These are phyloP conservation scores for Kuraishia ogatae DNA, from an alignment of 805 yeast species.

Conservation along the genomic window DNA sequence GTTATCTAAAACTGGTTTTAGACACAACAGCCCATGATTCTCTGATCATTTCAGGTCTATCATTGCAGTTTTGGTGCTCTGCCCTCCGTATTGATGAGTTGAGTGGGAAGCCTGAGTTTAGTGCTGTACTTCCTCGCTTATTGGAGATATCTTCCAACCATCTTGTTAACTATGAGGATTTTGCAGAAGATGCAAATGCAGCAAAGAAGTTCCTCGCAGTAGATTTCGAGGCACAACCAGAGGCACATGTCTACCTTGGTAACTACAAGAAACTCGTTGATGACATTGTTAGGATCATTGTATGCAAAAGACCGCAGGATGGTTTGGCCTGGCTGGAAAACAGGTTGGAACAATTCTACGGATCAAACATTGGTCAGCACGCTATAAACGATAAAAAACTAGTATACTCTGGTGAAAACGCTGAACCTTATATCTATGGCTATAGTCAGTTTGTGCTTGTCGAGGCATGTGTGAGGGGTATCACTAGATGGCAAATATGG, in stretches of 20 bases:
- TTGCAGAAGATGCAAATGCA: conserved; percentile 56
- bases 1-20: conserved; percentile 66
- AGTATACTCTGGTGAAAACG: conserved; percentile 44
- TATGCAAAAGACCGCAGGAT: conserved; percentile 78
- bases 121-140: conserved; percentile 52
- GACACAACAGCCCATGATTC: conserved; percentile 79
- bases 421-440: conserved; percentile 67
- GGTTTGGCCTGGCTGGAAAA: conserved; percentile 77
- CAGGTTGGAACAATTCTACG: conserved; percentile 64
- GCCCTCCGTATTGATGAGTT: conserved; percentile 75
- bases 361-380: conserved; percentile 56
- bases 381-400: conserved; percentile 49
- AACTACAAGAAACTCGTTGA: conserved; percentile 81
- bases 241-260: conserved; percentile 63
- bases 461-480: conserved; percentile 86
- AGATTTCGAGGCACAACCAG: conserved; percentile 86
- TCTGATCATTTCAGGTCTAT: conserved; percentile 81
- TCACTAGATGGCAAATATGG: conserved; percentile 95
- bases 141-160: conserved; percentile 73
- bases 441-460: conserved; percentile 77
- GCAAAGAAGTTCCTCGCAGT: conserved; percentile 55
- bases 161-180: conserved; percentile 61
- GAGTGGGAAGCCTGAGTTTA: conserved; percentile 46
- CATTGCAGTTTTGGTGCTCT: conserved; percentile 91
- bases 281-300: conserved; percentile 81